Base-by-base conservation (phyloP, 2,329 filamentous ascomycete genomes). In the Colletotrichum tanaceti region DNA sequence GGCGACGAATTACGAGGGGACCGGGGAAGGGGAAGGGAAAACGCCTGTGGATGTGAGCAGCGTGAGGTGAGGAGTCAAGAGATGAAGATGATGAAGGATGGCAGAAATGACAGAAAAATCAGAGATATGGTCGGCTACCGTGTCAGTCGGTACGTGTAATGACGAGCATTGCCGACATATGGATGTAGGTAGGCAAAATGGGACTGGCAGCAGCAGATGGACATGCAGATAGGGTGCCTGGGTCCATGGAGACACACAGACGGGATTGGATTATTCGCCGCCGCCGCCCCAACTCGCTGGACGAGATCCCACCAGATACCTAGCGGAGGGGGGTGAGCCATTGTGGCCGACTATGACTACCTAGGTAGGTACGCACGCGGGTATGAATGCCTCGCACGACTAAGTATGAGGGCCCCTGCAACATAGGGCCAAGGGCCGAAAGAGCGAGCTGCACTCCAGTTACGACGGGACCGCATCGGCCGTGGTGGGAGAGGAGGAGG, bases 91-190 rank as follows among this genome's bases (percentile, higher is more conserved):
- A 46, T 16, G 20, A 14, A 49, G 20, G 28, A n/a, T 22, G 39
- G 49, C 22, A 43, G 22, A 55, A 41, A 38, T n/a, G 49, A 39
- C 49, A 43, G 32, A 39, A 47, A 32, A 22, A 20, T 43, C 39
- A 61, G 50, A 65, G 41, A 55, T 43, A 50, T 52, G 59, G 49
- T 55, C 49, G 35, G 22, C 38, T 59, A 50, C 22, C 43, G 22
- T 35, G 20, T 24, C 46, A 22, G 47, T 47, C n/a, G n/a, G 61
- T 55, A 58, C 39, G 54, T 68, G 61, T 65, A 55, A 65, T 68
- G 55, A 61, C 52, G 43, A 60, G 28, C 20, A 24, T 55, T 38
- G 3, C 24, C 38, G 28, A 43, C 22, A 58, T 14, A 44, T 46
- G 50, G 49, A 41, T 50, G 66, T 49, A 44, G 32, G 66, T 49